phyloP scores from a whole-genome alignment of 192 early-diverging fungal genomes.

The Cladochytrium replicatum region DNA sequence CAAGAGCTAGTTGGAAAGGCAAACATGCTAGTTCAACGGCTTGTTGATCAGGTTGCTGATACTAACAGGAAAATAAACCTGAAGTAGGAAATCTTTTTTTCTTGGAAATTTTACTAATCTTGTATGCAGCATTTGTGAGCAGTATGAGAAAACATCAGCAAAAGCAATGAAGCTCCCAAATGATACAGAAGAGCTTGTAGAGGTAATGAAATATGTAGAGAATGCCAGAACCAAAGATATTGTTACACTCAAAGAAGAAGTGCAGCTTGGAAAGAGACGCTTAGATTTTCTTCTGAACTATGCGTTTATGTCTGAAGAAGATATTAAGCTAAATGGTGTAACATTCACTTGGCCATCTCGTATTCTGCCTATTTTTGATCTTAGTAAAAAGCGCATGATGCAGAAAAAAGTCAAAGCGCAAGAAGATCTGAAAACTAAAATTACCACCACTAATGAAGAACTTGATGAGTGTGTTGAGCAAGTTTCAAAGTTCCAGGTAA shows the following conservation, averaged over 20 bases:
- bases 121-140: slow-evolving; percentile 41
- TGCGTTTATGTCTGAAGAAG: slow-evolving; percentile 48
- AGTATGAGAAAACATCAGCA: slow-evolving; percentile 49
- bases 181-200: slow-evolving; percentile 49
- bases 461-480: slow-evolving; percentile 48
- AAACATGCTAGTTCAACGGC: slow-evolving; percentile 42
- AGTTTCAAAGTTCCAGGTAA: slow-evolving; percentile 43
- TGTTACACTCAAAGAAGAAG: slow-evolving; percentile 38
- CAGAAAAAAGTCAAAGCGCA: slow-evolving; percentile 56
- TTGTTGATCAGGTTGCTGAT: slow-evolving; percentile 53
- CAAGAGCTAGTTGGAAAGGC: slow-evolving; percentile 44
- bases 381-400: slow-evolving; percentile 49
- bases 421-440: slow-evolving; percentile 51
- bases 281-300: slow-evolving; percentile 49
- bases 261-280: slow-evolving; percentile 40
- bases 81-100: slow-evolving; percentile 11
- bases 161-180: slow-evolving; percentile 47
- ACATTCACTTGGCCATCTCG: slow-evolving; percentile 58
- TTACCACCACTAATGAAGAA: slow-evolving; percentile 37
- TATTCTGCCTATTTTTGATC: slow-evolving; percentile 52
- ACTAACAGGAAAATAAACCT: slow-evolving; percentile 47
- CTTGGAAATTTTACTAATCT: slow-evolving; percentile 2
- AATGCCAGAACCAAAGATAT: slow-evolving; percentile 40
- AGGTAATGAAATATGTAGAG: slow-evolving; percentile 49
- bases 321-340: slow-evolving; percentile 52